phyloP scores from a whole-genome alignment of 176 grass and related monocot genomes.

The Eragrostis curvula region DNA sequence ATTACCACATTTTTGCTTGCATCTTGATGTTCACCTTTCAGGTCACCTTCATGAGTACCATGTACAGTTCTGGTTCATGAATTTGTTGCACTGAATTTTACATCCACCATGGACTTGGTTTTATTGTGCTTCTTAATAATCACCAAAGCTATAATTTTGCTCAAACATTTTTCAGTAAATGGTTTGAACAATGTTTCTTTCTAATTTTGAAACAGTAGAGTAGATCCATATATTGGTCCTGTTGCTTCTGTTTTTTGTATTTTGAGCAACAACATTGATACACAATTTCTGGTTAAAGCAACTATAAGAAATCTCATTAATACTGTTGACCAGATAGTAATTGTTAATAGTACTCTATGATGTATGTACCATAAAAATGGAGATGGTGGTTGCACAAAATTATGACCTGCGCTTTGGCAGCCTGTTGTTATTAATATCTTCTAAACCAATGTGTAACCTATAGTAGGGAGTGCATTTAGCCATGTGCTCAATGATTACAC shows the following conservation, averaged over 20 bases:
- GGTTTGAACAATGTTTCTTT: background rate
- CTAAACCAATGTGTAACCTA: background rate
- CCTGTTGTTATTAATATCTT: background rate
- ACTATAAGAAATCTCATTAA: background rate
- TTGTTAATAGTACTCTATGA: background rate
- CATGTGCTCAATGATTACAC: slow-evolving; percentile 11
- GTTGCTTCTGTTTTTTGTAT: background rate
- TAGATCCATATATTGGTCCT: background rate
- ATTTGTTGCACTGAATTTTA: background rate
- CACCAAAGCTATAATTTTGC: background rate
- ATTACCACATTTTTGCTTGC: background rate
- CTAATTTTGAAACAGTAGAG: background rate
- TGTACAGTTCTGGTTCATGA: slow-evolving; percentile 1
- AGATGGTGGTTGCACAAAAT: background rate
- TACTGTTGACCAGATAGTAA: background rate
- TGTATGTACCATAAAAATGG: background rate
- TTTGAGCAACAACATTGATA: background rate
- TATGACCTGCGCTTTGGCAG: background rate
- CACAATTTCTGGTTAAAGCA: background rate
- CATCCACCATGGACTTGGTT: background rate
- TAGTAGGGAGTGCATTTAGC: background rate
- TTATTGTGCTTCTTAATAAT: slow-evolving; percentile 11
- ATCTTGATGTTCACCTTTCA: background rate
- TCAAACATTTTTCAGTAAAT: background rate
- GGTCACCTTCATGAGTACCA: background rate